Evolutionary conservation across 2,329 filamentous ascomycete species (phyloP), one percentile per base, ranked within the genome.

Genomic region (Colletotrichum orchidophilum): DNA sequence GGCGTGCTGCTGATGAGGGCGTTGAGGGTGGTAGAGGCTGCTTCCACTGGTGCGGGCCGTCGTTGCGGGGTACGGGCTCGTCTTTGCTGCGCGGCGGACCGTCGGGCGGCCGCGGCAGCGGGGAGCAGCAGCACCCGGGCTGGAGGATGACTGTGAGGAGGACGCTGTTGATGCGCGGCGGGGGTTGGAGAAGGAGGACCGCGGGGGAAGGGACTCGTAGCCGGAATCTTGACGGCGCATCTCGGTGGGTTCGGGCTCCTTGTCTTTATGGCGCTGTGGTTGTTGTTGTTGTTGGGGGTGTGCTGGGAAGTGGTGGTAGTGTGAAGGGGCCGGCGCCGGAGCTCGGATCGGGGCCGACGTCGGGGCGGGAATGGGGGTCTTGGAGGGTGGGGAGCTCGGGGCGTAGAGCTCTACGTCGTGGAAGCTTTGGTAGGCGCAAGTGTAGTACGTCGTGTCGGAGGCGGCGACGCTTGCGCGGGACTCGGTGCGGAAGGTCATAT

Each of bases 221-320:
- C 88, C 88, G 0, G 88, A 90, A 76, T 90, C 88, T 71, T 89
- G 87, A 15, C 88, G 84, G 60, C 84, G 83, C 82, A 90, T 88
- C 66, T 81, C 81, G 58, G 77, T 75, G 0, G 81, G 77, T 13
- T 77, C 76, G 1, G 81, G 81, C 13, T 70, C 70, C 26, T 35
- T 35, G 35, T 72, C 59, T 24, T 57, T 53, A 35, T 24, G 26
- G 15, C n/a, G n/a, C 75, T 75, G 65, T 70, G 33, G 50, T 66
- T 49, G 71, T 54, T 33, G 67, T 69, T 50, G 18, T 49, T 69
- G 58, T 72, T 69, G 53, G 33, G 64, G 52, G 27, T 55, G 31
- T 50, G 26, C 49, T 49, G 35, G 29, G 24, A 29, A 21, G 42
- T 77, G n/a, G 74, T 73, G 7, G 74, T 46, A 46, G 39, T 46